Evolutionary conservation across 176 grass and related monocot genomes (phyloP).

Genomic region (sorghum (Sorghum bicolor)): Sorghum_bicolor_NCBIv3 NC_012870.2:63030501-63031000

Average conservation of each 20-base stretch:
- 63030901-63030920: slow-evolving; percentile 1
- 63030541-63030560: not conserved
- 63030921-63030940: not conserved
- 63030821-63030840: slow-evolving; percentile 44
- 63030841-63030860: slow-evolving; percentile 24
- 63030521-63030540: not conserved
- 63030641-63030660: slow-evolving; percentile 94
- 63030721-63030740: slow-evolving; percentile 96
- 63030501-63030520: slow-evolving; percentile 11
- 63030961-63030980: slow-evolving; percentile 2
- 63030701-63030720: slow-evolving; percentile 96
- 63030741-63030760: slow-evolving; percentile 70
- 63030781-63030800: slow-evolving; percentile 87
- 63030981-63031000: slow-evolving; percentile 3
- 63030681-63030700: slow-evolving; percentile 89
- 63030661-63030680: slow-evolving; percentile 81
- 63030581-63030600: slow-evolving; percentile 6
- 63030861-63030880: not conserved
- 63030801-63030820: slow-evolving; percentile 90
- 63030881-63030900: not conserved
- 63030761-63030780: slow-evolving; percentile 87
- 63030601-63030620: slow-evolving; percentile 26
- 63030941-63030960: not conserved
- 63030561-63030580: slow-evolving; percentile 1
- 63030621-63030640: slow-evolving; percentile 90